phyloP scores from a whole-genome alignment of 306 rosid genomes.

The Carpinus viminea region DNA sequence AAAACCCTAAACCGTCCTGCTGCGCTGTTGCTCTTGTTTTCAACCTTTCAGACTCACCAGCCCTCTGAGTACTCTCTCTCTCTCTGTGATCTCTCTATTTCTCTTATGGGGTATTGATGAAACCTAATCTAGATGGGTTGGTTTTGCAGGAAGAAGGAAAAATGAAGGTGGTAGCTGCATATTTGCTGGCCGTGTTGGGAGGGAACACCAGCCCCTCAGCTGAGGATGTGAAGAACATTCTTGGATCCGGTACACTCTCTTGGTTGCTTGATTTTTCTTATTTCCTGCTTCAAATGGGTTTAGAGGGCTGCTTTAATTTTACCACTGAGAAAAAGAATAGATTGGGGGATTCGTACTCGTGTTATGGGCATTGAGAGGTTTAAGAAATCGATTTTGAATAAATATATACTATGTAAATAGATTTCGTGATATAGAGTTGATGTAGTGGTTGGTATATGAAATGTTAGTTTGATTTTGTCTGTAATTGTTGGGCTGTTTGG shows the following conservation, averaged over 20 bases:
- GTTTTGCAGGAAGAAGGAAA: slow-evolving; percentile 8
- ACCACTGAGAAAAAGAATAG: too few species aligned
- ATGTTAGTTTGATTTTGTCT: too few species aligned
- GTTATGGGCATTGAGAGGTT: too few species aligned
- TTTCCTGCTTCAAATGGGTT: background rate
- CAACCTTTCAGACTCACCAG: background rate
- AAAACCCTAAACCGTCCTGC: background rate
- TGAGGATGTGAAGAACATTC: background rate
- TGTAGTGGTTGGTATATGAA: too few species aligned
- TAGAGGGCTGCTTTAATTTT: background rate
- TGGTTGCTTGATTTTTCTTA: background rate
- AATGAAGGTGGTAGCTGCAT: slow-evolving; percentile 13
- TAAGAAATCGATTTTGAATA: too few species aligned
- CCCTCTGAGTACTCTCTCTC: background rate
- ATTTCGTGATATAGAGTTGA: too few species aligned
- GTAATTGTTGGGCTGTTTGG: too few species aligned
- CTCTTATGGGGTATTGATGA: background rate
- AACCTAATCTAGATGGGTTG: background rate
- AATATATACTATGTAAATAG: too few species aligned
- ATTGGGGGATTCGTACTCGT: too few species aligned
- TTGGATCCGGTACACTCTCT: background rate
- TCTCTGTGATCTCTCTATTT: background rate
- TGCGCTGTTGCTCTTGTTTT: background rate
- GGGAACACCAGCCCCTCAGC: slow-evolving; percentile 7
- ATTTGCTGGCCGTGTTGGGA: slow-evolving; percentile 18